Percentiles rank a stretch among this genome's conserved stretches.
These are phyloP conservation scores for Penicillium decumbens DNA, from an alignment of 2,329 filamentous ascomycete genomes.

Conservation along the genomic window DNA sequence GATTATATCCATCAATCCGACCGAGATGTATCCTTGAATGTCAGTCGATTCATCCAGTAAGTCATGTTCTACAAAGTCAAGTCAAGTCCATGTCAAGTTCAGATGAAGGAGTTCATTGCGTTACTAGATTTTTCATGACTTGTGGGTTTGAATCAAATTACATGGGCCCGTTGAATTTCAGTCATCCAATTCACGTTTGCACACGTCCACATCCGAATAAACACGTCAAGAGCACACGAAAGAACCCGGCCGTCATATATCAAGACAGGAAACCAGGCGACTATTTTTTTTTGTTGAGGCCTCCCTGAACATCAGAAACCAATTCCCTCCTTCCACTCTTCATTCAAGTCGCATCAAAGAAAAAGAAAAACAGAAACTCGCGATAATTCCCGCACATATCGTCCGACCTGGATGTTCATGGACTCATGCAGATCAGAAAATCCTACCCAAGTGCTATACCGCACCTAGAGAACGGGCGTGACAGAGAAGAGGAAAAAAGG, in stretches of 20 bases:
- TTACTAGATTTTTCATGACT: constrained; percentile 26
- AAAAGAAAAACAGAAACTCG: background rate
- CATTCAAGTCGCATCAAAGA: constrained; percentile 1
- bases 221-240: constrained; percentile 21
- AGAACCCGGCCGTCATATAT: constrained; percentile 1
- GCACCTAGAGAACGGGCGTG: constrained; percentile 1
- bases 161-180: constrained; percentile 22
- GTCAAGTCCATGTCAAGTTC: background rate
- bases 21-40: background rate
- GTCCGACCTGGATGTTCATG: constrained; percentile 3
- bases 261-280: background rate
- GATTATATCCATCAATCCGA: too few relatives aligned
- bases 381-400: constrained; percentile 2
- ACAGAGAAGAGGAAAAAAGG: constrained; percentile 3
- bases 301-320: background rate
- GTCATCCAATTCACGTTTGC: constrained; percentile 27
- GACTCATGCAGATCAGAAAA: background rate
- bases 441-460: background rate
- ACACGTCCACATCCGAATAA: constrained; percentile 18
- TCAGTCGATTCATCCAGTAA: background rate
- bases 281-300: constrained; percentile 5
- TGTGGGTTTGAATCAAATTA: constrained; percentile 30
- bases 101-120: constrained; percentile 7
- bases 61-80: background rate
- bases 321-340: background rate